Base-by-base conservation (phyloP, 2,329 filamentous ascomycete species). In the Macrophomina phaseolina region DNA sequence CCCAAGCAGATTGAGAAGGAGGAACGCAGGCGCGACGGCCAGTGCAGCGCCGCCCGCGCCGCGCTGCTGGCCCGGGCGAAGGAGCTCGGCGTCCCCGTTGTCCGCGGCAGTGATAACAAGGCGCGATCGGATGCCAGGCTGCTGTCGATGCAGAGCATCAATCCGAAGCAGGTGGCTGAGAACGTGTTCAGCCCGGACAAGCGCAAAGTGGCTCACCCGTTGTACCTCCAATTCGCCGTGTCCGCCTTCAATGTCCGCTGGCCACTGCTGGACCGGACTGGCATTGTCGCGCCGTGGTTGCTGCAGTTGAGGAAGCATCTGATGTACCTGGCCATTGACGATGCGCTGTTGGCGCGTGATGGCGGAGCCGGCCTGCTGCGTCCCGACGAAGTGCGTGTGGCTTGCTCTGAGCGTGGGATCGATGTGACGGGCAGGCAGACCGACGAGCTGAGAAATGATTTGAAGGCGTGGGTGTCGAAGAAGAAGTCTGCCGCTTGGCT, bases 321-420 rank as follows among this genome's bases (percentile, higher is more conserved):
- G 69, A 79, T 92, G 71, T 92, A 91, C 74, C 76, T 97, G 69
- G 84, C 84, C 53, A 79, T 84, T 45, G 94, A 97, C 79, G 92
- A 96, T 78, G 78, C 74, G 69, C 81, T 94, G 76, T 85, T 97
- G 56, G 73, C 83, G 18, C 80, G 83, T 45, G 85, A 87, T 55
- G 91, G 91, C 1, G 91, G 89, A 0, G 83, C 86, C 5, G 70
- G 74, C 3, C 84, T 79, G 28, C 80, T 96, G 71, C 84, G 85
- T 69, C 79, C 79, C 7, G 85, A 86, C 46, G 92, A 96, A 81
- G 80, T 93, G 23, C 80, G 81, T 68, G 84, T 92, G 67, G 92
- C 92, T 14, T 91, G 90, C 72, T 84, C 87, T 67, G 91, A 93
- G 70, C 84, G 91, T 14, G 91, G 90, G 0, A 82, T 91, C 42